Conservation (phyloP, 179 eudicot species). For the Gypsophila paniculata region DNA sequence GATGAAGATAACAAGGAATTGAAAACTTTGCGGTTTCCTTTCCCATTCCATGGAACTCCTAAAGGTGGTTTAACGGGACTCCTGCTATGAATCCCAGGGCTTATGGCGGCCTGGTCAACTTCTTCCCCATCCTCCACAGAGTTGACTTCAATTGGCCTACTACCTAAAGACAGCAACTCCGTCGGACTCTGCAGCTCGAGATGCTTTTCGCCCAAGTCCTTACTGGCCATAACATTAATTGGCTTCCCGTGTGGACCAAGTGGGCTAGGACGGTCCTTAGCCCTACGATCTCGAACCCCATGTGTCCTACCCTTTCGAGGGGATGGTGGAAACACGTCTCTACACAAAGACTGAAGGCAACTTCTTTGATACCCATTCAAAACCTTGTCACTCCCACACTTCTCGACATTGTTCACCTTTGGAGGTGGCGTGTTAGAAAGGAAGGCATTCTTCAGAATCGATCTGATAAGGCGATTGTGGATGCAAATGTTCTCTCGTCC, state of each 20-base stretch:
- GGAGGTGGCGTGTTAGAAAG: constrained; percentile 51
- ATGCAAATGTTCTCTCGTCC: constrained; percentile 62
- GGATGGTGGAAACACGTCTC: constrained; percentile 51
- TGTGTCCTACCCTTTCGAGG: constrained; percentile 61
- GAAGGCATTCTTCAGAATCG: constrained; percentile 59
- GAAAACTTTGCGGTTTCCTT: constrained; percentile 45
- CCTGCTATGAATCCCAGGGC: constrained; percentile 49
- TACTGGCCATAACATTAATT: constrained; percentile 29
- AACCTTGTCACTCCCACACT: constrained; percentile 36
- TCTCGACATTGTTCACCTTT: constrained; percentile 30
- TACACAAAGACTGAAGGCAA: constrained; percentile 50
- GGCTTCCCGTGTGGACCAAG: constrained; percentile 71
- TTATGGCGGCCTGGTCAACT: constrained; percentile 63
- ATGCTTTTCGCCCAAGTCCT: constrained; percentile 36
- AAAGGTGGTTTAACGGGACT: constrained; percentile 66
- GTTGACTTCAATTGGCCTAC: constrained; percentile 61
- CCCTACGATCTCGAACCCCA: constrained; percentile 42
- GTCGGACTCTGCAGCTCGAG: constrained; percentile 66
- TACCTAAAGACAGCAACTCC: constrained; percentile 60
- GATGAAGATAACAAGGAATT: constrained; percentile 23
- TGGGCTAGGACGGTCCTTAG: constrained; percentile 57
- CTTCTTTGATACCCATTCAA: constrained; percentile 51
- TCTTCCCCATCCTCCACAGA: constrained; percentile 84
- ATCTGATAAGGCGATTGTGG: constrained; percentile 60
- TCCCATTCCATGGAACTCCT: constrained; percentile 50